phyloP scores from a whole-genome alignment of 768 basidiomycete species.

The Sutorius australiensis region DNA sequence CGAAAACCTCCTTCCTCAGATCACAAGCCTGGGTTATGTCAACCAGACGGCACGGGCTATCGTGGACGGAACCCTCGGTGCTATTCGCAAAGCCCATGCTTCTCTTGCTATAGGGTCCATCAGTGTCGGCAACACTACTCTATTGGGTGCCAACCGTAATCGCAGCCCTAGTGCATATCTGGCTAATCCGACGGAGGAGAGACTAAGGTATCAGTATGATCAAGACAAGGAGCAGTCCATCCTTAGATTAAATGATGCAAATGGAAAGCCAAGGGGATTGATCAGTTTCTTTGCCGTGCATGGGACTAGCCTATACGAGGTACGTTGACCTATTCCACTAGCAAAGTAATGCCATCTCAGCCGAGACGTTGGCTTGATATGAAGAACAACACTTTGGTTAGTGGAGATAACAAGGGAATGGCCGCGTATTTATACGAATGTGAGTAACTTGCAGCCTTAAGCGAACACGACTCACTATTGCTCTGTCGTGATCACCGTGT shows the following conservation, averaged over 20 bases:
- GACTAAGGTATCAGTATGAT: constrained; percentile 62
- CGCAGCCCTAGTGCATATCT: constrained; percentile 74
- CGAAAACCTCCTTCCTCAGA: constrained; percentile 73
- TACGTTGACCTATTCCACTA: constrained; percentile 19
- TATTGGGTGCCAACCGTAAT: constrained; percentile 67
- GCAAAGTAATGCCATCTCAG: background rate
- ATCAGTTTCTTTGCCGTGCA: constrained; percentile 77
- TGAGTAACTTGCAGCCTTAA: constrained; percentile 25
- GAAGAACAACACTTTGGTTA: constrained; percentile 80
- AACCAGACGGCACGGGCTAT: constrained; percentile 70
- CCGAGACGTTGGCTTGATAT: background rate
- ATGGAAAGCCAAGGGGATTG: constrained; percentile 59
- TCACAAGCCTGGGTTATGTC: constrained; percentile 73
- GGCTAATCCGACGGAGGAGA: constrained; percentile 69
- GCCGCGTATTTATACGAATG: constrained; percentile 77
- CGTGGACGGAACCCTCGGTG: constrained; percentile 61
- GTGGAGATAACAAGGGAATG: constrained; percentile 84
- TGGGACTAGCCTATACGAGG: constrained; percentile 76
- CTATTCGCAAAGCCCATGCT: constrained; percentile 64
- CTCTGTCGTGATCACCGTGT: background rate
- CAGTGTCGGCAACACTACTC: constrained; percentile 63
- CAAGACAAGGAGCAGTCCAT: constrained; percentile 74
- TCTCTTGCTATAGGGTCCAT: constrained; percentile 58
- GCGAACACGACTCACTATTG: background rate
- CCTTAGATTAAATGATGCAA: constrained; percentile 57